These are phyloP conservation scores for Balansia obtecta DNA, from an alignment of 2,329 filamentous ascomycete genomes.

Conservation along the genomic window DNA sequence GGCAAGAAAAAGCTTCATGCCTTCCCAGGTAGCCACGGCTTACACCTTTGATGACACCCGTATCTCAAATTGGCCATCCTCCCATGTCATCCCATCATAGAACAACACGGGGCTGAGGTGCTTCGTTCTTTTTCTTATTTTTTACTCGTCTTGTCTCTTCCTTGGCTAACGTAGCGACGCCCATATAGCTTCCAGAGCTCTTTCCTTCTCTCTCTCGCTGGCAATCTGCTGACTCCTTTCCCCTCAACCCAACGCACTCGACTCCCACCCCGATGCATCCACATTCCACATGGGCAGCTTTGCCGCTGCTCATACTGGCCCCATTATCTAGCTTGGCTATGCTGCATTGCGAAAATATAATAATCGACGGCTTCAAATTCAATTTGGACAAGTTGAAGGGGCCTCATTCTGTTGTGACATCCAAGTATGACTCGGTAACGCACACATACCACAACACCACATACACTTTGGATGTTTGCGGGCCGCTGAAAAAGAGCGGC, in stretches of 20 bases:
- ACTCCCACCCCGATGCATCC: slow-evolving; percentile 25
- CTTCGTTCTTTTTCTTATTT: neutral
- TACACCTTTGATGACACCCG: slow-evolving; percentile 8
- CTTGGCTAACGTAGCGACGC: neutral
- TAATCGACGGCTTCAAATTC: slow-evolving; percentile 46
- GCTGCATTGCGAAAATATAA: slow-evolving; percentile 50
- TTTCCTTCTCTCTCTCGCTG: neutral
- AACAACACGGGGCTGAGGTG: neutral
- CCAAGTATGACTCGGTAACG: slow-evolving; percentile 36
- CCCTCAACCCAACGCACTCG: neutral
- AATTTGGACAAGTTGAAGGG: slow-evolving; percentile 52
- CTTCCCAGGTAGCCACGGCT: too few species aligned
- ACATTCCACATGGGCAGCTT: slow-evolving; percentile 22
- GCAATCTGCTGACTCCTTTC: neutral
- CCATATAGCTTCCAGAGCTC: neutral
- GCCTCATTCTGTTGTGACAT: slow-evolving; percentile 55
- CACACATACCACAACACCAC: slow-evolving; percentile 54
- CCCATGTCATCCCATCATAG: neutral
- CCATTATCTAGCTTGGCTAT: slow-evolving; percentile 30
- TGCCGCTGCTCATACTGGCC: slow-evolving; percentile 25
- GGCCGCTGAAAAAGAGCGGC: slow-evolving; percentile 48
- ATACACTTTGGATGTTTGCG: slow-evolving; percentile 71
- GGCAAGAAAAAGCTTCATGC: too few species aligned
- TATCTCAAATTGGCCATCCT: slow-evolving; percentile 5
- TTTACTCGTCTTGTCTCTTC: neutral